Conservation (phyloP, 2,329 filamentous ascomycete genomes). For the Clonostachys byssicola region DNA sequence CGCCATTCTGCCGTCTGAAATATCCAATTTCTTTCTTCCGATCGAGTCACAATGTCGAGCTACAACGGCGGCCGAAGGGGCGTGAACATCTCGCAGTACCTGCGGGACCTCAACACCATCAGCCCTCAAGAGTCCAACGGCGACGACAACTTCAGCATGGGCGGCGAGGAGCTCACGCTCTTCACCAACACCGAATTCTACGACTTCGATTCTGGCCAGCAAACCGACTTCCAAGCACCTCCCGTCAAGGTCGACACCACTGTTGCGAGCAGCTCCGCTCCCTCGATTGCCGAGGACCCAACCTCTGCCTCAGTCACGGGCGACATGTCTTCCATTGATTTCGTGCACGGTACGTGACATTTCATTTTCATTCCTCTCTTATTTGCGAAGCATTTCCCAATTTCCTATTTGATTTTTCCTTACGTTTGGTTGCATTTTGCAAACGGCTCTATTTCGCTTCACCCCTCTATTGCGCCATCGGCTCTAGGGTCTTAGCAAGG, state of each 20-base stretch:
- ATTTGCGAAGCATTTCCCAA: neutral
- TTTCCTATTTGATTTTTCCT: constrained; percentile 4
- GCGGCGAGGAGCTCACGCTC: constrained; percentile 67
- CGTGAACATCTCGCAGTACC: constrained; percentile 85
- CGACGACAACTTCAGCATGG: constrained; percentile 56
- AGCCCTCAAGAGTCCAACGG: constrained; percentile 52
- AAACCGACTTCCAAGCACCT: constrained; percentile 50
- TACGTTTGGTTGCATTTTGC: constrained; percentile 3
- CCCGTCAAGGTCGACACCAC: constrained; percentile 34
- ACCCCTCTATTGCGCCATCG: constrained; percentile 1
- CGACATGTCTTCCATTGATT: constrained; percentile 43
- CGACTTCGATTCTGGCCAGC: constrained; percentile 67
- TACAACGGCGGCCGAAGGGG: constrained; percentile 69
- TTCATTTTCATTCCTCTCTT: neutral
- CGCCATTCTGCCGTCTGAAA: neutral
- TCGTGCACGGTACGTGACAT: constrained; percentile 42
- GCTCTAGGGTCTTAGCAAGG: neutral
- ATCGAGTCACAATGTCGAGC: constrained; percentile 54
- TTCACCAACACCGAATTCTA: constrained; percentile 83
- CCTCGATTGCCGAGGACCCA: constrained; percentile 25
- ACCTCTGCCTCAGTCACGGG: constrained; percentile 34
- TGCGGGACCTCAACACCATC: constrained; percentile 78
- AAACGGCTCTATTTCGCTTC: neutral
- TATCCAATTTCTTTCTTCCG: neutral
- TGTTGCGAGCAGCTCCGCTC: constrained; percentile 21